Conservation (phyloP, 2,329 filamentous ascomycete genomes). For the Calonectria multiphialidica region DNA sequence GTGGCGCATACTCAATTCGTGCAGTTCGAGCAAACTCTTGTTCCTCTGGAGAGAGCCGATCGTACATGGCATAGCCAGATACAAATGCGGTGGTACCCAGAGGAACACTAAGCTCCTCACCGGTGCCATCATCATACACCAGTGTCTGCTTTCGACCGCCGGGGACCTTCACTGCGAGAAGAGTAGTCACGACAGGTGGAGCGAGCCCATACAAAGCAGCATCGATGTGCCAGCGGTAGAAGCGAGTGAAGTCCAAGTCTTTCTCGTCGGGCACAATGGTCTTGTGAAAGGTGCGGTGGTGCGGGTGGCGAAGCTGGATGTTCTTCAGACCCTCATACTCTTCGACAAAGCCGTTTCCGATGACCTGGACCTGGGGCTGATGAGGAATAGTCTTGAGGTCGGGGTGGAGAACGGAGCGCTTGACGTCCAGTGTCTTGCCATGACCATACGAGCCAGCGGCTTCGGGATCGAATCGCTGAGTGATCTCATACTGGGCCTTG, state of each 20-base stretch:
- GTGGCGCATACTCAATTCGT: conserved; percentile 80
- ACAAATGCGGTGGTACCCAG: conserved; percentile 84
- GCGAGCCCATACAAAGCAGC: conserved; percentile 81
- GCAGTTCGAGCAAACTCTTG: conserved; percentile 76
- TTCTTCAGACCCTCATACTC: conserved; percentile 79
- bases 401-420: conserved; percentile 77
- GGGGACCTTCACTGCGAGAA: conserved; percentile 81
- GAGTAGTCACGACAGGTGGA: conserved; percentile 79
- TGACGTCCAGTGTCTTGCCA: conserved; percentile 77
- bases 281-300: conserved; percentile 82
- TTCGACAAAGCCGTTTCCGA: conserved; percentile 78
- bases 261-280: conserved; percentile 67
- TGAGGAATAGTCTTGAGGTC: conserved; percentile 85
- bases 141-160: conserved; percentile 74
- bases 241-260: conserved; percentile 64
- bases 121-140: conserved; percentile 79
- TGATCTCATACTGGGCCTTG: conserved; percentile 80
- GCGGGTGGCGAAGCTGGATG: conserved; percentile 78
- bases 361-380: conserved; percentile 81
- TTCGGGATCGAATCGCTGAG: conserved; percentile 77
- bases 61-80: conserved; percentile 78
- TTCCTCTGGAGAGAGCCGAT: conserved; percentile 73
- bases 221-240: conserved; percentile 87
- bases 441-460: conserved; percentile 77
- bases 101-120: conserved; percentile 75